Base-by-base conservation (phyloP, 306 rosid genomes). In the Rosa chinensis region DNA sequence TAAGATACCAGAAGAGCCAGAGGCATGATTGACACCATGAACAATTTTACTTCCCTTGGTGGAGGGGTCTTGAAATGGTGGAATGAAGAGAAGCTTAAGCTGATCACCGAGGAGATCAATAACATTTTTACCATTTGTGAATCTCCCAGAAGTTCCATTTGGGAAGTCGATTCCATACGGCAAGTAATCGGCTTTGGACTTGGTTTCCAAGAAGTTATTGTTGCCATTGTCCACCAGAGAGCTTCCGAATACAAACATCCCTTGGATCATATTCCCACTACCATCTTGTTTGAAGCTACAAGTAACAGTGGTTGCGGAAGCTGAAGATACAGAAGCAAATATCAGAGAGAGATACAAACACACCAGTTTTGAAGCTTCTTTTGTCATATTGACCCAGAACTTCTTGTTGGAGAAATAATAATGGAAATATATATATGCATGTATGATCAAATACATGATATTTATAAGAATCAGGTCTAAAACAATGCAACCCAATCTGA, bases 141-240 rank as follows among this genome's bases (percentile, higher is more conserved):
- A 88, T 68, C 91, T 80, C 45, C 91, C 89, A 0, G 87, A 82
- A 10, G 89, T 77, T 9, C 89, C 89, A 1, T 44, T 59, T 16
- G 81, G 81, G 50, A 85, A 85, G 77, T 88, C 91, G 4, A 88
- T 66, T 12, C 91, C 91, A 35, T 88, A 88, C 0, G 91, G 89
- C 66, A 76, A 69, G 52, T 80, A 85, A 61, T 88, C 76, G 13
- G 91, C 91, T 48, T 85, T 85, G 9, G 87, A 88, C 45, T 4
- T 59, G 59, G 62, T 68, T 40, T 40, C 82, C 50, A 88, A 37
- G 73, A 76, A 83, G 78, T 88, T 88, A 58, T 88, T 88, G 82
- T 88, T 88, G 18, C 91, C 91, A 69, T 85, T 88, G 76, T 88
- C 91, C 17, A 88, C 87, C 66, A 85, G 74, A 78, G 91, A 88